Evolutionary conservation across 163 green algal species (phyloP).

Genomic region (Coccomyxa subellipsoidea): DNA sequence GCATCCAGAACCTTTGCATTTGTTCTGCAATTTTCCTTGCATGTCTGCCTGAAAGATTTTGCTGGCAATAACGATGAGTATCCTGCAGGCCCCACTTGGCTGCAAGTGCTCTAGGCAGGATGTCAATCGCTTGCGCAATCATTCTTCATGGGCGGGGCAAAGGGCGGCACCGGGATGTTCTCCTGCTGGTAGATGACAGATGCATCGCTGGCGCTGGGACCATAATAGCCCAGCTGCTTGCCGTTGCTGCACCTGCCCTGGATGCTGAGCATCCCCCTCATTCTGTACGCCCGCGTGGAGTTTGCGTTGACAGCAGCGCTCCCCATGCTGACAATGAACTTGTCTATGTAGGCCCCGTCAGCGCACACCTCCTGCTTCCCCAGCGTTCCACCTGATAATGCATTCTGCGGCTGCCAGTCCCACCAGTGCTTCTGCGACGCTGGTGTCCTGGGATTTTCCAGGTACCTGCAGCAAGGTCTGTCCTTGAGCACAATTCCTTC

Average conservation of each 20-base stretch:
- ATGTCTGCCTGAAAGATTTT: too few relatives aligned
- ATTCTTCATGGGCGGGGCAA: too few relatives aligned
- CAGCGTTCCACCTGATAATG: not conserved
- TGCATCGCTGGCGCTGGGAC: not conserved
- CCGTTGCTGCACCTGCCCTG: not conserved
- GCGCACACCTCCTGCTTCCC: not conserved
- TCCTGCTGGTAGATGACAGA: not conserved
- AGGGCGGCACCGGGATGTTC: not conserved
- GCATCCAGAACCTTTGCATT: too few relatives aligned
- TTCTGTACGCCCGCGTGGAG: not conserved
- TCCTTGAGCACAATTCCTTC: too few relatives aligned
- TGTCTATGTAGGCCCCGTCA: not conserved
- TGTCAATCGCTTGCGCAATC: too few relatives aligned
- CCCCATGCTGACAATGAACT: constrained; percentile 7
- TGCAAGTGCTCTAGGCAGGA: too few relatives aligned
- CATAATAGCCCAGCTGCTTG: constrained; percentile 7
- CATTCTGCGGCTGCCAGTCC: not conserved
- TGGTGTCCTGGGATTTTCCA: not conserved
- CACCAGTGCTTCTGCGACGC: not conserved
- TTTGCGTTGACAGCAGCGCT: not conserved
- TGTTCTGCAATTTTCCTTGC: too few relatives aligned
- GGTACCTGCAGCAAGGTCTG: not conserved
- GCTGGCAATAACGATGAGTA: too few relatives aligned
- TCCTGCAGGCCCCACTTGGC: too few relatives aligned
- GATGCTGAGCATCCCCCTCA: not conserved